A percentile compares a stretch with the other conserved stretches of the same genome.
phyloP scores from a whole-genome alignment of 768 basidiomycete species.

The Pisolithus albus region DNA sequence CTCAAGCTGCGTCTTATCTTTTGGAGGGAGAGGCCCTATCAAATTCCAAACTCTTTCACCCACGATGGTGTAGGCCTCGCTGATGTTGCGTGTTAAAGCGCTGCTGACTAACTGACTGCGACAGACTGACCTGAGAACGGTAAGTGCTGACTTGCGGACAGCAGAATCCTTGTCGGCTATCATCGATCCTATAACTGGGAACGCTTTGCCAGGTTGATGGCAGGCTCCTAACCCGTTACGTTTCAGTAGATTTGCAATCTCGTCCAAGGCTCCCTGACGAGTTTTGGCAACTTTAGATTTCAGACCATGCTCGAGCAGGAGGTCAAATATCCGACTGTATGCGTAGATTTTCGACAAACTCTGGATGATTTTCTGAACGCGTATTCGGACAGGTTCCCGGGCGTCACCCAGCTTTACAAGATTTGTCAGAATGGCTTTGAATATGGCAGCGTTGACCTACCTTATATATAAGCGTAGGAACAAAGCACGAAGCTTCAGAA shows the following conservation, averaged over 20 bases:
- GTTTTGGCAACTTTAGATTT: slow-evolving; percentile 90
- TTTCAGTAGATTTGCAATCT: slow-evolving; percentile 68
- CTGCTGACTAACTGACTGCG: slow-evolving; percentile 1
- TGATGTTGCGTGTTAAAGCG: slow-evolving; percentile 26
- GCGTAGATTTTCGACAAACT: slow-evolving; percentile 85
- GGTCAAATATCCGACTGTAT: slow-evolving; percentile 84
- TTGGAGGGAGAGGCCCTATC: slow-evolving; percentile 68
- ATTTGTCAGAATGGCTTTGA: slow-evolving; percentile 1
- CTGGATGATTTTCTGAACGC: slow-evolving; percentile 82
- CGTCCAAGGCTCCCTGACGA: slow-evolving; percentile 80
- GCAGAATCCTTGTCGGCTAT: slow-evolving; percentile 86
- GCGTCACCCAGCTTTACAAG: slow-evolving; percentile 79
- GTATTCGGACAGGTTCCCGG: slow-evolving; percentile 69
- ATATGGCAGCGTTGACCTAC: slow-evolving; percentile 32
- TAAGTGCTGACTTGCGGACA: slow-evolving; percentile 82
- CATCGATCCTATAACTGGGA: slow-evolving; percentile 68
- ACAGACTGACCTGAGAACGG: slow-evolving; percentile 63
- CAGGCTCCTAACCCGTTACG: slow-evolving; percentile 78
- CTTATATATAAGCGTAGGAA: slow-evolving; percentile 87
- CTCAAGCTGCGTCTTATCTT: slow-evolving; percentile 90
- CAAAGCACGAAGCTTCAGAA: slow-evolving; percentile 77
- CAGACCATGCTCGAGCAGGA: slow-evolving; percentile 82
- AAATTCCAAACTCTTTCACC: slow-evolving; percentile 83
- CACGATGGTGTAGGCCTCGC: slow-evolving; percentile 74
- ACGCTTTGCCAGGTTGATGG: slow-evolving; percentile 68